Evolutionary conservation across 2,329 filamentous ascomycete genomes (phyloP).

Genomic region (Nemania sp.): DNA sequence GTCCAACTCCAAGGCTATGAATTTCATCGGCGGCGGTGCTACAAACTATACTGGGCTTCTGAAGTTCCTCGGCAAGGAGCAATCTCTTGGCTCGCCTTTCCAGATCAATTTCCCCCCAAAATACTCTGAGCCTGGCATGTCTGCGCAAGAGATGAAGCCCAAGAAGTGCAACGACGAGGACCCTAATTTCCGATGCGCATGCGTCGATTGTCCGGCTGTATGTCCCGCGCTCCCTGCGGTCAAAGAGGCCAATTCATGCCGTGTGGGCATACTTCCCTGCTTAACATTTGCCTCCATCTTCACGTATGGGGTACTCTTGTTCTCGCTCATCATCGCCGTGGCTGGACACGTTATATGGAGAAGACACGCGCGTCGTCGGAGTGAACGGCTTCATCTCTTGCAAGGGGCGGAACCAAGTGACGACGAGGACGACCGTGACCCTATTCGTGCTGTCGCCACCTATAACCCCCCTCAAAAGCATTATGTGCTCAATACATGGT

Average conservation of each 20-base stretch:
- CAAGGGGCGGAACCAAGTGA: constrained; percentile 85
- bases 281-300: constrained; percentile 91
- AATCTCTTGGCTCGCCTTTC: constrained; percentile 89
- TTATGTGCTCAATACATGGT: constrained; percentile 83
- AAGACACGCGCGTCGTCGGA: constrained; percentile 73
- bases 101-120: constrained; percentile 88
- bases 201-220: constrained; percentile 86
- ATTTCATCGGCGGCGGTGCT: constrained; percentile 92
- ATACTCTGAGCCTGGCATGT: constrained; percentile 71
- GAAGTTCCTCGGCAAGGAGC: constrained; percentile 92
- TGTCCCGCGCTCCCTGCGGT: constrained; percentile 83
- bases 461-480: constrained; percentile 77
- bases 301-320: constrained; percentile 76
- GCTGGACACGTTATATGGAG: constrained; percentile 77
- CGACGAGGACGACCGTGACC: constrained; percentile 90
- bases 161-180: constrained; percentile 92
- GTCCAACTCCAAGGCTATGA: constrained; percentile 91
- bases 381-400: constrained; percentile 81
- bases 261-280: constrained; percentile 87
- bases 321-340: constrained; percentile 67
- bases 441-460: constrained; percentile 76
- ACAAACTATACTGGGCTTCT: constrained; percentile 87
- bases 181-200: constrained; percentile 84
- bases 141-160: constrained; percentile 69
- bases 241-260: constrained; percentile 70